Evolutionary conservation across 1,139 yeast genomes (phyloP), one percentile per base, ranked within the genome.

Genomic region (Pichia sp.): DNA sequence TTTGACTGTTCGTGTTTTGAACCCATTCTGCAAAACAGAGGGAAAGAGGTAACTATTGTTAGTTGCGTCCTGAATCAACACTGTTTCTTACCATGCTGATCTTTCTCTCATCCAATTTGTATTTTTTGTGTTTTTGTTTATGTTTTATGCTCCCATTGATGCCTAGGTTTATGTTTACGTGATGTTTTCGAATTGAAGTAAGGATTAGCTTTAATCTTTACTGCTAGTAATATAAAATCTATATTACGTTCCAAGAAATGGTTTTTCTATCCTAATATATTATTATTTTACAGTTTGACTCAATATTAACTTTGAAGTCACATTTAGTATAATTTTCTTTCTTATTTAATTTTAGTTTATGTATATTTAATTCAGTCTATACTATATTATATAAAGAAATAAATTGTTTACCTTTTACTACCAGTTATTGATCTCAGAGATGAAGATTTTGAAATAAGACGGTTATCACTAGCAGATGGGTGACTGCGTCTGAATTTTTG

Each of bases 1-100:
- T 70, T 78, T 93, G 67, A 89, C 97, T 4, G 97, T 93, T 12
- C 82, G 97, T 65, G 87, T 93, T n/a, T 76, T 92, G 66, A 93
- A 93, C 66, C 99, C 99, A 41, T 93, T 91, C 70, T 58, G 59
- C n/a, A 57, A 36, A 36, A 6, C 40, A 36, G 40, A 36, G 40
- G 46, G 24, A 5, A 42, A 42, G n/a, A 42, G 17, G 12, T 42
- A 16, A 17, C 7, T 14, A 16, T 7, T 42, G 8, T 42, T 10
- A 3, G 24, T 20, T 20, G 24, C 24, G 24, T 20, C 24, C 24
- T 20, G 24, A 20, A 20, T 20, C 24, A 20, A 20, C 24, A 14
- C 7, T 10, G 29, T 40, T 24, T 27, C 24, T 20, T 20, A 20
- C 24, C 24, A 24, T 45, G 41, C 50, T 52, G 51, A 43, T 50